A percentile compares a stretch with the other conserved stretches of the same genome.
Conservation (phyloP, 140 eudicot genomes). For the Ambrosia hybrid region DNA sequence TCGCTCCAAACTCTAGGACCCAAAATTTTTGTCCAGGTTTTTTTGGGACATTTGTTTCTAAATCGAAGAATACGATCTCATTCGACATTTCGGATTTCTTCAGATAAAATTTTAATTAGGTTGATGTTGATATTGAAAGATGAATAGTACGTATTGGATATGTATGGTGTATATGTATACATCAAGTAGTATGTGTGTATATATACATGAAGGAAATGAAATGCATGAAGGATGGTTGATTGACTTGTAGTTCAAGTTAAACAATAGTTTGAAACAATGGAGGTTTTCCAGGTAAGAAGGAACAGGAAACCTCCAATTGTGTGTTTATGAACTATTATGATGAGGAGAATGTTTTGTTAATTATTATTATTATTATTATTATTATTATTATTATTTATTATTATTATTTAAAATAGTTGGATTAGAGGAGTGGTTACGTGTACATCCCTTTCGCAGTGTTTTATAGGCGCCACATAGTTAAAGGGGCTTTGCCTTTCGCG, state of each 20-base stretch:
- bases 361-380: too few relatives aligned
- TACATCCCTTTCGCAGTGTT: too few relatives aligned
- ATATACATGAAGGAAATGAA: slow-evolving; percentile 22
- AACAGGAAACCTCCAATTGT: slow-evolving; percentile 23
- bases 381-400: too few relatives aligned
- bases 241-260: slow-evolving; percentile 77
- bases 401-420: too few relatives aligned
- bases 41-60: slow-evolving; percentile 89
- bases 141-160: neutral
- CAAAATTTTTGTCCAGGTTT: slow-evolving; percentile 58
- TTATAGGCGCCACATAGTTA: too few relatives aligned
- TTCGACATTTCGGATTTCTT: slow-evolving; percentile 43
- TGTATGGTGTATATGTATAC: slow-evolving; percentile 14
- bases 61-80: slow-evolving; percentile 84
- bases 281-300: slow-evolving; percentile 35
- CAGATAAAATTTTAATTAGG: too few relatives aligned
- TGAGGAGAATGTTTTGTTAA: slow-evolving; percentile 6
- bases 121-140: neutral
- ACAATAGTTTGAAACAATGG: slow-evolving; percentile 42
- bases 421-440: too few relatives aligned
- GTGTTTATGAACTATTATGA: neutral
- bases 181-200: neutral
- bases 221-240: slow-evolving; percentile 37
- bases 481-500: too few relatives aligned
- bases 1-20: slow-evolving; percentile 87